A percentile compares a stretch with the other conserved stretches of the same genome.
phyloP scores from a whole-genome alignment of 2,329 filamentous ascomycete genomes.

The Hymenoscyphus repandus region DNA sequence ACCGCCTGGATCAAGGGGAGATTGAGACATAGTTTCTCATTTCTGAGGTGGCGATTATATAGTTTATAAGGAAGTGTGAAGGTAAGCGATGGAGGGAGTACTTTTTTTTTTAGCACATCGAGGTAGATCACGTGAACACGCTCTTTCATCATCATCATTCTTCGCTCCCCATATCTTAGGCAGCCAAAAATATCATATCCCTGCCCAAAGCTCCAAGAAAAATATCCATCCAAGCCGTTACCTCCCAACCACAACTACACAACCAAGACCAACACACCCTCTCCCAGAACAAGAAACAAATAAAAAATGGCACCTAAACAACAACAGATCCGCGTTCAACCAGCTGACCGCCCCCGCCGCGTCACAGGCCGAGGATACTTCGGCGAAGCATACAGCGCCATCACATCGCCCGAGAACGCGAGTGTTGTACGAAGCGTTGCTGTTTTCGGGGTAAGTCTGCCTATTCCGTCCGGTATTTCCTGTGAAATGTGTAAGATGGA shows the following conservation, averaged over 20 bases:
- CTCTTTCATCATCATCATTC: not conserved
- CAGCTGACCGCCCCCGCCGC: slow-evolving; percentile 35
- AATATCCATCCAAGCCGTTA: not conserved
- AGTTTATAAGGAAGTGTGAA: not conserved
- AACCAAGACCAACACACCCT: not conserved
- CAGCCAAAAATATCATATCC: not conserved
- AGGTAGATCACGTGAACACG: not conserved
- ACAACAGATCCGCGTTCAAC: slow-evolving; percentile 48
- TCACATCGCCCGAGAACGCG: slow-evolving; percentile 64
- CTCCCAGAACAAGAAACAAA: not conserved
- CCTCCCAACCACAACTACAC: not conserved
- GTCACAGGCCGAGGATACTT: slow-evolving; percentile 47
- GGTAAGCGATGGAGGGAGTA: too few relatives aligned
- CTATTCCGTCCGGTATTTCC: not conserved
- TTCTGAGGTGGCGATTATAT: not conserved
- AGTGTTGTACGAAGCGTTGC: slow-evolving; percentile 63
- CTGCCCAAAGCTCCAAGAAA: not conserved
- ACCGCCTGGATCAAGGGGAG: slow-evolving; percentile 35
- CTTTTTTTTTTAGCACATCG: too few relatives aligned
- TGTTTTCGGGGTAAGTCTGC: slow-evolving; percentile 58
- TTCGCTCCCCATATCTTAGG: not conserved
- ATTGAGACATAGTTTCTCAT: not conserved
- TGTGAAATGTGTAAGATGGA: not conserved
- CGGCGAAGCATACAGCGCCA: slow-evolving; percentile 52
- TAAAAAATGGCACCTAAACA: slow-evolving; percentile 58